Evolutionary conservation across 176 grass and related monocot genomes (phyloP).

Genomic region (Rhynchospora breviuscula): DNA sequence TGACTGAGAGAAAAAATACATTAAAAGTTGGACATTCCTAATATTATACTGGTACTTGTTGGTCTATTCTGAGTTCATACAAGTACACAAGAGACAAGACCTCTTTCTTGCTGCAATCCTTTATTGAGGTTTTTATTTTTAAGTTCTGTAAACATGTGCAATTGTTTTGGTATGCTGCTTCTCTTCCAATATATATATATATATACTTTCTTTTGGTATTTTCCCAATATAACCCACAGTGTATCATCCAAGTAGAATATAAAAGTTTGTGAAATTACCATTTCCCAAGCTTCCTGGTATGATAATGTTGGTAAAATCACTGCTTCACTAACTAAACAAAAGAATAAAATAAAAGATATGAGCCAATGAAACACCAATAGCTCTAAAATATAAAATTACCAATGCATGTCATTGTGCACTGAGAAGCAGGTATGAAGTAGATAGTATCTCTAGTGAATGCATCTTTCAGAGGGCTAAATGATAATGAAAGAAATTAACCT

Average conservation of each 20-base stretch:
- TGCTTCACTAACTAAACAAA: constrained; percentile 76
- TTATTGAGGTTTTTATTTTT: no score
- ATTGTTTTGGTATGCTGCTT: no score
- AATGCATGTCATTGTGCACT: neutral
- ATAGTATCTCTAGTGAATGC: neutral
- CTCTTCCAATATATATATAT: no score
- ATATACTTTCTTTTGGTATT: neutral
- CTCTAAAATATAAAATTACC: no score
- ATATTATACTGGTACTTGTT: neutral
- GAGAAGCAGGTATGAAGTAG: neutral
- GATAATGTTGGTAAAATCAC: constrained; percentile 91
- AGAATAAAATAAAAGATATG: constrained; percentile 28
- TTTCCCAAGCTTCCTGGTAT: constrained; percentile 99
- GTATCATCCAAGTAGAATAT: neutral
- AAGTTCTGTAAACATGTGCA: no score
- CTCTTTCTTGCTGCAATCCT: neutral
- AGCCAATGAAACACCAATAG: neutral
- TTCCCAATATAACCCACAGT: neutral
- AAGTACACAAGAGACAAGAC: neutral
- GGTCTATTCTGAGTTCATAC: neutral
- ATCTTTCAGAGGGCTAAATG: neutral
- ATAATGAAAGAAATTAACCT: neutral
- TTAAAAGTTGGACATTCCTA: neutral
- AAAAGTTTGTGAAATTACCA: constrained; percentile 58
- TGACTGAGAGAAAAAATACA: constrained; percentile 51